Percentiles rank a stretch among this genome's conserved stretches.
Conservation (phyloP, 345 rosid genomes). For the Gossypium longicalyx region DNA sequence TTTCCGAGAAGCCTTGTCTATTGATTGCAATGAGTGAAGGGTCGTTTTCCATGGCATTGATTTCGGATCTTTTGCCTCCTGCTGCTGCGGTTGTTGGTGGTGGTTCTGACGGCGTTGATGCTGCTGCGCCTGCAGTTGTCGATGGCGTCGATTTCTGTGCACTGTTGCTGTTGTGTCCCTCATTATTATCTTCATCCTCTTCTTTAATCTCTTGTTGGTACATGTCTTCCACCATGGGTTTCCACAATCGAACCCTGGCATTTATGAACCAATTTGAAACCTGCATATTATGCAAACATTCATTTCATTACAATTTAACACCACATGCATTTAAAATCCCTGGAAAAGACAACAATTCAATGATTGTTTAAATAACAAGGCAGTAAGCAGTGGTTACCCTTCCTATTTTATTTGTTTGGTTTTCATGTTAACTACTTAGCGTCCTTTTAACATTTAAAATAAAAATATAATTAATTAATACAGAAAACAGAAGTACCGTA, state of each 20-base stretch:
- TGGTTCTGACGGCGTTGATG: conserved; percentile 3
- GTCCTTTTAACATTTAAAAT: too few relatives aligned
- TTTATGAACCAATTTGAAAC: conserved; percentile 99
- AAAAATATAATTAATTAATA: too few relatives aligned
- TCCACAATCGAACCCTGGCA: conserved; percentile 98
- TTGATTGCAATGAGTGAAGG: conserved; percentile 51
- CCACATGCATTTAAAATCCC: conserved; percentile 1
- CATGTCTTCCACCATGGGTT: conserved; percentile 99
- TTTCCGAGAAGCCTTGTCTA: conserved; percentile 47
- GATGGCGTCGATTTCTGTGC: conserved; percentile 59
- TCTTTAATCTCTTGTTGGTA: conserved; percentile 85
- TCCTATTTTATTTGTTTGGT: too few relatives aligned
- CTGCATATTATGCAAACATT: conserved; percentile 28
- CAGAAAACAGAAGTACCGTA: too few relatives aligned
- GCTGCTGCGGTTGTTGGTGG: conserved; percentile 20
- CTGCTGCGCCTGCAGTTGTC: conserved; percentile 17
- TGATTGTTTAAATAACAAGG: too few relatives aligned
- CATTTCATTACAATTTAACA: neutral
- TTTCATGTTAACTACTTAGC: too few relatives aligned
- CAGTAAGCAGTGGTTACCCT: too few relatives aligned
- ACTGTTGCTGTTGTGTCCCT: conserved; percentile 28
- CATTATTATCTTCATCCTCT: conserved; percentile 34
- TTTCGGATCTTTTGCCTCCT: conserved; percentile 52
- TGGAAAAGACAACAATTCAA: neutral
- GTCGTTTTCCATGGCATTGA: conserved; percentile 68